Evolutionary conservation across 257 asterid genomes (phyloP).

Genomic region (Solanum sejunctum): DNA sequence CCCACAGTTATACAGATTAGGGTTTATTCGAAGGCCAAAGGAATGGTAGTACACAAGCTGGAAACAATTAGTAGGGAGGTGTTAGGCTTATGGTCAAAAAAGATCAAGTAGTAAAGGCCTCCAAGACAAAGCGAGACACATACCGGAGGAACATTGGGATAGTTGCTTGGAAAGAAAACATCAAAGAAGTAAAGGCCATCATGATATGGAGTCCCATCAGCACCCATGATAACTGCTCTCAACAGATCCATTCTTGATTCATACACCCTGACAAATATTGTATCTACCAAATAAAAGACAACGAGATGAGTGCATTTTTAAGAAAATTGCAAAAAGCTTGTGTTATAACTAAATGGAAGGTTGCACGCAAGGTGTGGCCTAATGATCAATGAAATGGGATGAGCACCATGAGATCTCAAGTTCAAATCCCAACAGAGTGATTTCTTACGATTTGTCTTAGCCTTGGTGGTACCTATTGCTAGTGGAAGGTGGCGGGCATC

Average conservation of each 20-base stretch:
- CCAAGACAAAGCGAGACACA: neutral
- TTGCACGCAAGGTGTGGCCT: neutral
- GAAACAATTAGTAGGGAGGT: slow-evolving; percentile 4
- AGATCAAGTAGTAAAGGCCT: neutral
- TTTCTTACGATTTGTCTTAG: neutral
- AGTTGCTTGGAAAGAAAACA: slow-evolving; percentile 57
- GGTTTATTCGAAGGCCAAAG: slow-evolving; percentile 85
- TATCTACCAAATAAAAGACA: slow-evolving; percentile 30
- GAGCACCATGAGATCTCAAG: neutral
- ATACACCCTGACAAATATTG: slow-evolving; percentile 71
- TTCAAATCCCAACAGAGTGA: neutral
- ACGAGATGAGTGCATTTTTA: neutral
- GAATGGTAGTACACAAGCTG: slow-evolving; percentile 87
- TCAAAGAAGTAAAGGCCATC: slow-evolving; percentile 98
- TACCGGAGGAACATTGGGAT: slow-evolving; percentile 91
- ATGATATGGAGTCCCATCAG: slow-evolving; percentile 96
- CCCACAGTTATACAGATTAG: slow-evolving; percentile 69
- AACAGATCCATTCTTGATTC: slow-evolving; percentile 90
- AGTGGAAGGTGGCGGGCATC: too few species aligned
- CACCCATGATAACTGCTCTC: slow-evolving; percentile 89
- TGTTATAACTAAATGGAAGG: neutral
- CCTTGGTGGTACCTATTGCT: neutral
- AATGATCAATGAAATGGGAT: neutral
- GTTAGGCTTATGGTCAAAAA: neutral
- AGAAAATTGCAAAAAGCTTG: neutral